A percentile compares a stretch with the other conserved stretches of the same genome.
phyloP scores from a whole-genome alignment of 2,329 filamentous ascomycete genomes.

The Verticillium longisporum region DNA sequence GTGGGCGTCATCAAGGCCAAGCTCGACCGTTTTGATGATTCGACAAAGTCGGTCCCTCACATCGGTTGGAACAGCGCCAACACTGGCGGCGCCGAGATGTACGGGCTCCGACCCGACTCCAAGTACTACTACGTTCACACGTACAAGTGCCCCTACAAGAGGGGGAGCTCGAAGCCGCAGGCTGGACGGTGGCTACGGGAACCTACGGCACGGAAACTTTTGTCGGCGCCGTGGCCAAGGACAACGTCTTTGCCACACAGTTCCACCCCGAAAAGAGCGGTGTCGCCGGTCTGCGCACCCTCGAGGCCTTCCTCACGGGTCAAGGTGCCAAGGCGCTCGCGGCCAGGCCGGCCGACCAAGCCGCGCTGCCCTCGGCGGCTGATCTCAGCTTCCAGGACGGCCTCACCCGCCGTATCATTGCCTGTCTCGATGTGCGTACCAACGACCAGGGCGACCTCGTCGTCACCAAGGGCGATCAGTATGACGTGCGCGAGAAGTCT shows the following conservation, averaged over 20 bases:
- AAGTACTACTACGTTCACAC: conserved; percentile 99
- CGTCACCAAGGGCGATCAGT: conserved; percentile 97
- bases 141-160: conserved; percentile 73
- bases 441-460: conserved; percentile 94
- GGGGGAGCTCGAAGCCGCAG: conserved; percentile 67
- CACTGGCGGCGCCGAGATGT: conserved; percentile 53
- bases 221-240: conserved; percentile 79
- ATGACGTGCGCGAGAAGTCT: conserved; percentile 90
- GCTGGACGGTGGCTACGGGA: conserved; percentile 89
- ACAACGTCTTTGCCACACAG: conserved; percentile 84
- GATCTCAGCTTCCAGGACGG: conserved; percentile 44
- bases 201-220: conserved; percentile 86
- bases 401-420: conserved; percentile 87
- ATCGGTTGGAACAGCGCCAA: conserved; percentile 97
- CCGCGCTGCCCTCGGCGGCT: conserved; percentile 17
- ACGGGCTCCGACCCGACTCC: conserved; percentile 69
- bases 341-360: conserved; percentile 12
- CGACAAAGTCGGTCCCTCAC: conserved; percentile 86
- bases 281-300: conserved; percentile 73
- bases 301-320: conserved; percentile 83
- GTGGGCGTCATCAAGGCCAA: conserved; percentile 66
- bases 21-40: conserved; percentile 70
- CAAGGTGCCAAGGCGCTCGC: conserved; percentile 46
- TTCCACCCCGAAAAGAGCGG: conserved; percentile 99
- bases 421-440: conserved; percentile 88